Evolutionary conservation across 1,284 basidiomycete species (phyloP), one percentile per base, ranked within the genome.

Genomic region (Inonotus obliquus): DNA sequence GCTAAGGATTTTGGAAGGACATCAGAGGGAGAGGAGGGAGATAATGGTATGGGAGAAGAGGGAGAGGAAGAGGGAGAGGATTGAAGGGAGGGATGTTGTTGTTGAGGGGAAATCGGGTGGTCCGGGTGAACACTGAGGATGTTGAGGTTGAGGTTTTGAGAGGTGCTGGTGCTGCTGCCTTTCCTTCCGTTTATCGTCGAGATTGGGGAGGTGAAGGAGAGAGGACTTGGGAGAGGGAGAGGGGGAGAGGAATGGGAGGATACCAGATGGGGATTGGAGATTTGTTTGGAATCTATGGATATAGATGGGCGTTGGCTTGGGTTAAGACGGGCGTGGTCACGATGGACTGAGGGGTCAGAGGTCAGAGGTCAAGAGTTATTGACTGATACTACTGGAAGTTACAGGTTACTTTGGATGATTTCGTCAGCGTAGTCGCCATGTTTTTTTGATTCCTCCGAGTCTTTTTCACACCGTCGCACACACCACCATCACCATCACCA

Each of bases 61-160:
- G 55, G 45, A 38, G 44, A 47, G 35, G 41, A 57, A 32, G 55
- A 57, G n/a, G 55, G 55, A 57, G 6, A 47, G 55, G 55, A 45
- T 17, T 11, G 55, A 57, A 35, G 55, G 55, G 6, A 14, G 17
- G n/a, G 55, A 57, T 19, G 25, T 57, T 25, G 55, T 57, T 4
- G 23, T 57, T 32, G 55, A 57, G 44, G 9, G 55, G 14, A 17
- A 45, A 25, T 39, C 41, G 44, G 6, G 55, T 29, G 44, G 9
- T 9, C 55, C 55, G 14, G 55, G 55, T 9, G 55, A n/a, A n/a
- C n/a, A n/a, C n/a, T n/a, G n/a, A 45, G 27, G 55, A 57, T 25
- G 55, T 57, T 1, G 23, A 57, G 19, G 55, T 57, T 4, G 39
- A 57, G 13, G 55, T 57, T 6, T n/a, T 57, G 19, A 39, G 25